phyloP scores from a whole-genome alignment of 306 rosid species.

The Fragaria nilgerrensis region DNA sequence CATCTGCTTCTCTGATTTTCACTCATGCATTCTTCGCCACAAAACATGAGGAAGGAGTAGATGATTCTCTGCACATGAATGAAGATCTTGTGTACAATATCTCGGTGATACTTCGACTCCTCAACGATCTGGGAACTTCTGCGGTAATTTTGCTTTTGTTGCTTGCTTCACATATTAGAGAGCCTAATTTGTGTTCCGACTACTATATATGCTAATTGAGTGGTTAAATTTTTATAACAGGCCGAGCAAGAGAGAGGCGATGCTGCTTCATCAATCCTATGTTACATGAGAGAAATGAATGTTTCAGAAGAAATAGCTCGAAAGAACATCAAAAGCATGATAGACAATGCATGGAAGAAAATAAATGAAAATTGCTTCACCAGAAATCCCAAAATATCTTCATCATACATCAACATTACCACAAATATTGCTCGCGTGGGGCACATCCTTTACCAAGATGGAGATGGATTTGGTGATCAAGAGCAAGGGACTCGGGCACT shows the following conservation, averaged over 20 bases:
- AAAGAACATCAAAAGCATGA: slow-evolving; percentile 29
- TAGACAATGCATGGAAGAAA: slow-evolving; percentile 42
- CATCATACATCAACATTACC: slow-evolving; percentile 28
- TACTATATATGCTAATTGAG: neutral
- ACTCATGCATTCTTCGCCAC: slow-evolving; percentile 38
- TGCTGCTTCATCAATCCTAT: slow-evolving; percentile 49
- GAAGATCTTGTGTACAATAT: slow-evolving; percentile 26
- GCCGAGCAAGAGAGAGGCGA: slow-evolving; percentile 68
- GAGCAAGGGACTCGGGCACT: slow-evolving; percentile 31
- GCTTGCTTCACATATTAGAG: neutral
- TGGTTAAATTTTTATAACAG: slow-evolving; percentile 13
- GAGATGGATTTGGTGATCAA: slow-evolving; percentile 54
- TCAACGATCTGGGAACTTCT: slow-evolving; percentile 40
- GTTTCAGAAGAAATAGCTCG: slow-evolving; percentile 46
- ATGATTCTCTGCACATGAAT: slow-evolving; percentile 18
- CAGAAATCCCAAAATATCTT: neutral
- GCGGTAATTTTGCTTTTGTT: neutral
- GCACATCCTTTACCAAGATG: slow-evolving; percentile 41
- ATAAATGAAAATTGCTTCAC: slow-evolving; percentile 32
- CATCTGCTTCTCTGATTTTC: slow-evolving; percentile 47
- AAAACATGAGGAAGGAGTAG: slow-evolving; percentile 17
- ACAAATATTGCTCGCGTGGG: slow-evolving; percentile 49
- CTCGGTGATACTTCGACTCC: slow-evolving; percentile 36
- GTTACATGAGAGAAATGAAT: slow-evolving; percentile 47
- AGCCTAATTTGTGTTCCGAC: neutral